Evolutionary conservation across 2,329 filamentous ascomycete genomes (phyloP).

Genomic region (Calcarisporium arbuscula): DNA sequence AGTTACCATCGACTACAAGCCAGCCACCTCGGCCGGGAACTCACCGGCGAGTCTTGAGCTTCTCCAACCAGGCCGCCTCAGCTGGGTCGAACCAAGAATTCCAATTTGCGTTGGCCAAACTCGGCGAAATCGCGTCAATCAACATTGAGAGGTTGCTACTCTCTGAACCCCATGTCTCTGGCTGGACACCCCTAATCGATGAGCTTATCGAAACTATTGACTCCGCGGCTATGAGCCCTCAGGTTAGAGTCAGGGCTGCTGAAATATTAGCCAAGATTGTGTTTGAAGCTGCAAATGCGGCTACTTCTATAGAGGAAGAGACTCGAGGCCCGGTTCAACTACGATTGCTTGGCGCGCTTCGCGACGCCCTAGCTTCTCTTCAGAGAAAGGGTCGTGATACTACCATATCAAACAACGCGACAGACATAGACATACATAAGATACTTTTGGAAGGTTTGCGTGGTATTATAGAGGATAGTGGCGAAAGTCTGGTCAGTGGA

Average conservation of each 20-base stretch:
- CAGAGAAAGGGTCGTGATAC: slow-evolving; percentile 45
- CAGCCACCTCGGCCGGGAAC: slow-evolving; percentile 30
- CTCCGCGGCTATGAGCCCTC: slow-evolving; percentile 38
- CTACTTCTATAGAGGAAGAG: slow-evolving; percentile 44
- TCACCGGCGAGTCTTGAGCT: slow-evolving; percentile 41
- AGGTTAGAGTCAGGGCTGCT: slow-evolving; percentile 54
- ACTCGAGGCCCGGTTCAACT: slow-evolving; percentile 58
- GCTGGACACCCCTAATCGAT: slow-evolving; percentile 64
- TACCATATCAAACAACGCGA: slow-evolving; percentile 52
- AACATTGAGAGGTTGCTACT: slow-evolving; percentile 70
- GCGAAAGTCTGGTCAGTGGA: slow-evolving; percentile 73
- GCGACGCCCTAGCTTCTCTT: slow-evolving; percentile 49
- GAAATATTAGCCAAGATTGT: slow-evolving; percentile 56
- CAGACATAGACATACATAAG: slow-evolving; percentile 74
- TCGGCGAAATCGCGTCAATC: slow-evolving; percentile 65
- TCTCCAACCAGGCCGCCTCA: slow-evolving; percentile 36
- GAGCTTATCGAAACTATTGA: slow-evolving; percentile 48
- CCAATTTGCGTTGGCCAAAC: slow-evolving; percentile 64
- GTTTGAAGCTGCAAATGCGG: slow-evolving; percentile 51
- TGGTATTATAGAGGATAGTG: slow-evolving; percentile 78
- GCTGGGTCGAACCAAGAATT: slow-evolving; percentile 54
- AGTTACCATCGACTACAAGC: slow-evolving; percentile 13
- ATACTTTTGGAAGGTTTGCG: slow-evolving; percentile 74
- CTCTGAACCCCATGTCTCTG: slow-evolving; percentile 59
- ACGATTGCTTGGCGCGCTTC: slow-evolving; percentile 63